Evolutionary conservation across 75 land plant species (phyloP), one percentile per base, ranked within the genome.

Genomic region (Pinus tabuliformis): DNA sequence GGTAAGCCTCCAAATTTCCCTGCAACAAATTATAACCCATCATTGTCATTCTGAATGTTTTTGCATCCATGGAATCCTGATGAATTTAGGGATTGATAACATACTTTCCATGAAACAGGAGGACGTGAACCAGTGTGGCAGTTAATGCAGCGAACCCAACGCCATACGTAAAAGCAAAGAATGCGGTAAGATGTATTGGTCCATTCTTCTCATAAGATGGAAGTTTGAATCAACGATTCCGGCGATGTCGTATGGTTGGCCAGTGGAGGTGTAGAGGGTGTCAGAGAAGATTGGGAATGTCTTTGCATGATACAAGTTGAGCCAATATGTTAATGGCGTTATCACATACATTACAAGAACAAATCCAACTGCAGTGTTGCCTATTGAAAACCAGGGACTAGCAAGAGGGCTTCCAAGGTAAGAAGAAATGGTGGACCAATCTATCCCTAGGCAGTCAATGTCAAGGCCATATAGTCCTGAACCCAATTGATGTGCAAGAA

Each of bases 71-170:
- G 21, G 66, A 56, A 61, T 59, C 7, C 1, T 30, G 77, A 18
- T 74, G 18, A 21, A 18, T 18, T 37, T 6, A 39, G 61, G 39
- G 57, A 6, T 0, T 45, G 37, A 14, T n/a, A 49, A 24, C 76
- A 84, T 77, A 92, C 93, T 83, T 86, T 83, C 95, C 95, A 81
- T 92, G 90, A 78, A 90, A 92, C n/a, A 90, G 80, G 4, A 71
- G 28, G n/a, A 92, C 93, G 81, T 90, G 95, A 17, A 78, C 77
- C 20, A 88, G 28, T 9, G 93, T 86, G 2, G 95, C 92, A 42
- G 84, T 77, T 0, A 92, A 71, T 0, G 90, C 81, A 70, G 95
- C 95, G 80, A 92, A 92, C 9, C 95, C 87, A 56, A 92, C 78
- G 17, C 93, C 95, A 78, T 92, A 88, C 26, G 89, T 79, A 73